Conservation (phyloP, 805 yeast genomes). For the Schizosaccharomyces cryophilus region DNA sequence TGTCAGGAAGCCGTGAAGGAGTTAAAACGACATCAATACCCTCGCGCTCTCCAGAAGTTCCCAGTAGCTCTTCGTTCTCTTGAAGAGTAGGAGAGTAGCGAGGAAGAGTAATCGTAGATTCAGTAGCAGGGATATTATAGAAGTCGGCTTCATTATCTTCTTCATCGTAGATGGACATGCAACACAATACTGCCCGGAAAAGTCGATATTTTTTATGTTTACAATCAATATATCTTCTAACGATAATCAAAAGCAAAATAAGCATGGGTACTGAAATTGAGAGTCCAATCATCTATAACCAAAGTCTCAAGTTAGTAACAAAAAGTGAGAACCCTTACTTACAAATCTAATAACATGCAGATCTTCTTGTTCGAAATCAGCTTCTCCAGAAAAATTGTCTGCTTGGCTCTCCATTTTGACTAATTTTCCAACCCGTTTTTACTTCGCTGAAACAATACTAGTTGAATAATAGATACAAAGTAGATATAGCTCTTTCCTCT, state of each 20-base stretch:
- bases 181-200: background rate
- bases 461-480: no score
- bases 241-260: background rate
- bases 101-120: background rate
- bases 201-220: background rate
- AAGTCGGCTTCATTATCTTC: background rate
- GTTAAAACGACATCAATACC: background rate
- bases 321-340: background rate
- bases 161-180: background rate
- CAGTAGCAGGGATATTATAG: background rate
- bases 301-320: background rate
- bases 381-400: no score
- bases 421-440: no score
- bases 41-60: background rate
- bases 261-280: background rate
- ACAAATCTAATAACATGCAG: background rate
- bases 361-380: background rate
- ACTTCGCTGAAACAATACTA: no score
- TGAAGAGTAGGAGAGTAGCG: background rate
- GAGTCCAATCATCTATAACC: background rate
- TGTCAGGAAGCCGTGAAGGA: background rate
- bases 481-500: no score
- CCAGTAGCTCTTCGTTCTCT: background rate
- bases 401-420: no score
- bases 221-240: background rate